These are phyloP conservation scores for Nannochloropsis salina DNA, from an alignment of 108 stramenopile genomes.

Conservation along the genomic window DNA sequence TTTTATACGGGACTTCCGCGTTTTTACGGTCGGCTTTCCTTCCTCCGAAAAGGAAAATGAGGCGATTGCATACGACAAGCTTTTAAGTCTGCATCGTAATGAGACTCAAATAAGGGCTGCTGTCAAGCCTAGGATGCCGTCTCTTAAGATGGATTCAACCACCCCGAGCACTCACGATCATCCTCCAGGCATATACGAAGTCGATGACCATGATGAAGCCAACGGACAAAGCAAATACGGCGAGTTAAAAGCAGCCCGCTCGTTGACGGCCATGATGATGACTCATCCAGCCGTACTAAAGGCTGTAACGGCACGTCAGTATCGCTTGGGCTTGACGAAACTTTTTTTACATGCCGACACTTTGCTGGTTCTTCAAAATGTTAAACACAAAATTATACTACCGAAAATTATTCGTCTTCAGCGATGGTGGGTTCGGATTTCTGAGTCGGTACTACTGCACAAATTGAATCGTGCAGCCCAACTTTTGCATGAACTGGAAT, in stretches of 20 bases:
- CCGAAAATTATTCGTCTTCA: constrained; percentile 23
- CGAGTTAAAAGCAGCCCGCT: not conserved
- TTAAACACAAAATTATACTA: constrained; percentile 21
- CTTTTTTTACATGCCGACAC: constrained; percentile 28
- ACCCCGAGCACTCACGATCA: too few species aligned
- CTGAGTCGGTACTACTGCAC: constrained; percentile 21
- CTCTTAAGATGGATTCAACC: not conserved
- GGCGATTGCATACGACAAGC: not conserved
- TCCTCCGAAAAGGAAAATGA: not conserved
- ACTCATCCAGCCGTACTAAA: not conserved
- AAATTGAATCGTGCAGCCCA: constrained; percentile 23
- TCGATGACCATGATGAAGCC: not conserved
- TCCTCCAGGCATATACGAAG: too few species aligned
- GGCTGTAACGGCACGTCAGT: not conserved
- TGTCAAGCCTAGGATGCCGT: not conserved
- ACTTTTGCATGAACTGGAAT: not conserved
- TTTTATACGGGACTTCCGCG: constrained; percentile 28
- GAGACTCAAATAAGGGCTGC: not conserved
- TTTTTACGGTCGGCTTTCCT: constrained; percentile 15
- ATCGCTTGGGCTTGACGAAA: constrained; percentile 30
- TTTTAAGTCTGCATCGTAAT: not conserved
- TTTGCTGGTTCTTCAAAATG: not conserved
- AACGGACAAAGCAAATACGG: not conserved
- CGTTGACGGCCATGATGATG: constrained; percentile 22
- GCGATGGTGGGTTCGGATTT: constrained; percentile 29